Conservation (phyloP, 129 eudicot genomes). For the Flaveria brownii region DNA sequence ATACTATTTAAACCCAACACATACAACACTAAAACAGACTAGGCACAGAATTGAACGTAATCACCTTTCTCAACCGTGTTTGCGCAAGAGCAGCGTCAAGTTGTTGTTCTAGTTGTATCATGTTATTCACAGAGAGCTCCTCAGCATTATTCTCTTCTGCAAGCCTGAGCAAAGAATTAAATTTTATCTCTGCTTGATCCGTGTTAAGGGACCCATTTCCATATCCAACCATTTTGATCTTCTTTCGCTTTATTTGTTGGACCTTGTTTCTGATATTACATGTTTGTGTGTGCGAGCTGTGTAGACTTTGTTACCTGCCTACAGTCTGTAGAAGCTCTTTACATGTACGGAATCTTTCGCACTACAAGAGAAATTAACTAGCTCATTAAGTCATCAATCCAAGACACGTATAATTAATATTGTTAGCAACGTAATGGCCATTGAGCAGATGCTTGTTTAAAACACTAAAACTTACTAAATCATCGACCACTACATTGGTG, state of each 20-base stretch:
- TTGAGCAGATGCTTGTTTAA: background rate
- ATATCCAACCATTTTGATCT: background rate
- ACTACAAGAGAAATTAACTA: slow-evolving; percentile 17
- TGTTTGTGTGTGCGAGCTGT: background rate
- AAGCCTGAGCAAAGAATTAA: slow-evolving; percentile 39
- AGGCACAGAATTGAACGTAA: background rate
- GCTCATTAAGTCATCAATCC: background rate
- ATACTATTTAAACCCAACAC: background rate
- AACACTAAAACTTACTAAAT: background rate
- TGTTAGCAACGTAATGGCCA: background rate
- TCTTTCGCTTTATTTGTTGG: background rate
- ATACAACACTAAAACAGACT: background rate
- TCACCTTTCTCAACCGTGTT: slow-evolving; percentile 55
- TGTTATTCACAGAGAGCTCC: slow-evolving; percentile 39
- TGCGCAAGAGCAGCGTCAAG: slow-evolving; percentile 46
- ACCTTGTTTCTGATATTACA: background rate
- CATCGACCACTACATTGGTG: background rate
- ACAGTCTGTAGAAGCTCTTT: slow-evolving; percentile 47
- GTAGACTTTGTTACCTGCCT: slow-evolving; percentile 38
- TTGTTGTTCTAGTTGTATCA: slow-evolving; percentile 52
- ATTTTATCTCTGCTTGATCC: background rate
- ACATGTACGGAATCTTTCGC: slow-evolving; percentile 29
- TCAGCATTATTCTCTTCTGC: slow-evolving; percentile 31
- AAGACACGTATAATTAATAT: background rate
- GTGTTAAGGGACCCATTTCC: background rate